Evolutionary conservation across 2,329 filamentous ascomycete genomes (phyloP).

Genomic region (Neophaeococcomyces mojaviensis): DNA sequence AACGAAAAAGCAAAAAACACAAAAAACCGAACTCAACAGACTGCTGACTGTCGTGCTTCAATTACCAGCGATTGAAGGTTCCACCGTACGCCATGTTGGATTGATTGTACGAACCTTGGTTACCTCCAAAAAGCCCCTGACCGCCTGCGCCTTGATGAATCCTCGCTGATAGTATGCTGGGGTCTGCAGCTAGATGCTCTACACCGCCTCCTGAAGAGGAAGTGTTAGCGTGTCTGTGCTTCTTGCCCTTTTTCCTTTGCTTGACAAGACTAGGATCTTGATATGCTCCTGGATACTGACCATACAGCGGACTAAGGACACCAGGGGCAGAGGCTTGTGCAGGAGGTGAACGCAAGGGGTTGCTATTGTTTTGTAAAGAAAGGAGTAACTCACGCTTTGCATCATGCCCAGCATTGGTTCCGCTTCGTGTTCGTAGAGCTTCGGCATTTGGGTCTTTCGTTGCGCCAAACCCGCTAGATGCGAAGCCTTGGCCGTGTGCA

Average conservation of each 20-base stretch:
- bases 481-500: slow-evolving; percentile 78
- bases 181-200: slow-evolving; percentile 97
- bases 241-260: slow-evolving; percentile 99
- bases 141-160: slow-evolving; percentile 86
- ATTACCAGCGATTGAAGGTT: slow-evolving; percentile 62
- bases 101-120: slow-evolving; percentile 83
- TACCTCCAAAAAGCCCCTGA: slow-evolving; percentile 83
- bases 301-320: slow-evolving; percentile 87
- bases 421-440: slow-evolving; percentile 63
- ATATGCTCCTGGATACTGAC: slow-evolving; percentile 68
- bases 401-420: slow-evolving; percentile 65
- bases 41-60: slow-evolving; percentile 18
- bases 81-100: slow-evolving; percentile 71
- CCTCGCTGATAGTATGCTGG: slow-evolving; percentile 97
- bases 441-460: slow-evolving; percentile 69
- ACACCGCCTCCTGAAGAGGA: slow-evolving; percentile 97
- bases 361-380: slow-evolving; percentile 68
- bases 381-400: slow-evolving; percentile 98
- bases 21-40: slow-evolving; percentile 20
- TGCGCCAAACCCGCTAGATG: slow-evolving; percentile 52
- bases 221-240: slow-evolving; percentile 99
- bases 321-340: slow-evolving; percentile 84
- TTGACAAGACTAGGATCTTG: slow-evolving; percentile 83
- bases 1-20: slow-evolving; percentile 24
- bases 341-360: slow-evolving; percentile 73